Evolutionary conservation across 2,329 filamentous ascomycete genomes (phyloP).

Genomic region (Aureobasidium vineae): DNA sequence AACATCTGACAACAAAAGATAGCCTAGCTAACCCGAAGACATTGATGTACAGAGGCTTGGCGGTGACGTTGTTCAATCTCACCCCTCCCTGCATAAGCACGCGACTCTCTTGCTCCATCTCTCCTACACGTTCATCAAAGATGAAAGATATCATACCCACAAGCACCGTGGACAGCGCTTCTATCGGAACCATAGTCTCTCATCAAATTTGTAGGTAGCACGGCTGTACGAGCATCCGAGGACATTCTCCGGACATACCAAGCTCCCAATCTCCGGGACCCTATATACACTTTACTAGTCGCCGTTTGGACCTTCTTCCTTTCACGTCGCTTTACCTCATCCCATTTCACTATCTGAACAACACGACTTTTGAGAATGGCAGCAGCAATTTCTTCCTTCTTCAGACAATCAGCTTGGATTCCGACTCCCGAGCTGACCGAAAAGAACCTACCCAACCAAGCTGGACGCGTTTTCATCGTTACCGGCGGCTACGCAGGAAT

Average conservation of each 20-base stretch:
- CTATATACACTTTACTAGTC: neutral
- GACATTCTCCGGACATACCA: neutral
- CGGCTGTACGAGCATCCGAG: neutral
- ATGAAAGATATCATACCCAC: neutral
- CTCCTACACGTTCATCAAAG: neutral
- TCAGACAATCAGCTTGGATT: slow-evolving; percentile 35
- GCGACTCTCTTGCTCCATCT: neutral
- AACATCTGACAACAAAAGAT: no score
- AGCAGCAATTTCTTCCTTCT: slow-evolving; percentile 23
- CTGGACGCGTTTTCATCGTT: slow-evolving; percentile 53
- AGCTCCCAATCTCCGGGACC: neutral
- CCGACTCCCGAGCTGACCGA: slow-evolving; percentile 45
- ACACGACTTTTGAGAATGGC: neutral
- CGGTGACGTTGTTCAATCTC: neutral
- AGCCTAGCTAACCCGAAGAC: neutral
- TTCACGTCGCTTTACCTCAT: neutral
- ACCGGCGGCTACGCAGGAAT: slow-evolving; percentile 50
- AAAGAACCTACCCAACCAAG: slow-evolving; percentile 44
- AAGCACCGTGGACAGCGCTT: neutral
- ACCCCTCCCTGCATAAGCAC: neutral
- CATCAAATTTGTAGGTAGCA: neutral
- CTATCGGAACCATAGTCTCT: neutral
- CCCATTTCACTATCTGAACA: neutral
- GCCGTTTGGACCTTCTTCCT: neutral
- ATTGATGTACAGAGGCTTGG: neutral